Evolutionary conservation across 805 yeast genomes (phyloP).

Genomic region (Cephaloascus albidus): DNA sequence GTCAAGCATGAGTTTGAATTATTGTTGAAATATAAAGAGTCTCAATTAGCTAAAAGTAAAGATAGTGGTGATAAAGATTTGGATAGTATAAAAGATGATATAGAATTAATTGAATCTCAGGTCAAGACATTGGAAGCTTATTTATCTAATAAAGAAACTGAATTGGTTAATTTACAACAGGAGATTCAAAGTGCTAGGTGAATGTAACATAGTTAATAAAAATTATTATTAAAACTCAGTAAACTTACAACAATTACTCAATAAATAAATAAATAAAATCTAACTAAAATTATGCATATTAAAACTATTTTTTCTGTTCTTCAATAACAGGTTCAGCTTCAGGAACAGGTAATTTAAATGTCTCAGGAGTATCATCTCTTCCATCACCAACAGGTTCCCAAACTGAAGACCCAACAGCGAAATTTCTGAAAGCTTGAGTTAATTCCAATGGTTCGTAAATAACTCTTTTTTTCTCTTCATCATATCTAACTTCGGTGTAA

Average conservation of each 20-base stretch:
- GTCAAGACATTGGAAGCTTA: constrained; percentile 65
- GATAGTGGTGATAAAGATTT: constrained; percentile 21
- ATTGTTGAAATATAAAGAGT: constrained; percentile 68
- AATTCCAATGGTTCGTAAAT: constrained; percentile 86
- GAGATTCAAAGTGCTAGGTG: constrained; percentile 20
- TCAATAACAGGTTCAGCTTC: constrained; percentile 61
- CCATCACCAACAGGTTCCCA: constrained; percentile 94
- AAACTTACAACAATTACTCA: too few species aligned
- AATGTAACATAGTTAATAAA: not conserved
- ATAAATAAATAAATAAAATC: too few species aligned
- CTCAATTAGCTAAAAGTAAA: constrained; percentile 28
- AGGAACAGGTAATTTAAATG: constrained; percentile 76
- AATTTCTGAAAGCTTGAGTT: constrained; percentile 89
- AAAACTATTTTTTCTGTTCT: constrained; percentile 5
- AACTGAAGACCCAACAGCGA: constrained; percentile 77
- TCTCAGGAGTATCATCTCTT: constrained; percentile 69
- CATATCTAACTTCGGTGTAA: constrained; percentile 83
- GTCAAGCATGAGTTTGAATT: constrained; percentile 68
- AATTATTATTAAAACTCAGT: too few species aligned
- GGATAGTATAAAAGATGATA: constrained; percentile 48
- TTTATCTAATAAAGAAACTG: constrained; percentile 48
- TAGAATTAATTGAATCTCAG: constrained; percentile 69
- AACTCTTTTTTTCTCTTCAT: constrained; percentile 83
- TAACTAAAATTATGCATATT: not conserved
- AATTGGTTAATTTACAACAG: constrained; percentile 39